Base-by-base conservation (phyloP, 371 early-diverging fungal genomes). In the Rhizopus microsporus region DNA sequence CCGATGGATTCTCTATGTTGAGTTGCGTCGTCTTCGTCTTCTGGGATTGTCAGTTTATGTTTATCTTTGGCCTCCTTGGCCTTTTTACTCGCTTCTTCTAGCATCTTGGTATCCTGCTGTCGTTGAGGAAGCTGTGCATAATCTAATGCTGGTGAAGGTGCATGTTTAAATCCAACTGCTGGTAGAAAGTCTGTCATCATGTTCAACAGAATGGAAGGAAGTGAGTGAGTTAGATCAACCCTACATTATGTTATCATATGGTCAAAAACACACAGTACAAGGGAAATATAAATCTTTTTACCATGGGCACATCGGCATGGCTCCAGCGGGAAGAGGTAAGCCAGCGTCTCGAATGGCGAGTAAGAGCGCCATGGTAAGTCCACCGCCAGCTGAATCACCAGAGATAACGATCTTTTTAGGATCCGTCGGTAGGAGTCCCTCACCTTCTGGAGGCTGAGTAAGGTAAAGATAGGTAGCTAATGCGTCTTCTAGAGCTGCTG, bases 301-400 rank as follows among this genome's bases (percentile, higher is more conserved):
- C 85, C 86, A 63, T 42, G 83, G 70, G 51, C 84, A 63, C 12
- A 78, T n/a, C 0, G 66, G 54, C 61, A 78, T 51, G 47, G 72
- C 71, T 17, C 82, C 84, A 16, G 68, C 82, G 3, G 84, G 84
- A 45, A 70, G 48, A 12, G 81, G 75, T 43, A 84, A 54, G 0
- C 72, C 69, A 12, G 77, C 75, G 64, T 84, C 82, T 54, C 74
- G 84, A 65, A 80, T 78, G 23, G 68, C 78, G 51, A 71, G 43
- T 46, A 84, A 67, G 39, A 75, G 74, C 17, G 68, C 80, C 70
- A 71, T 74, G 1, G 71, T 73, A 60, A 66, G 71, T 16, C 86
- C 84, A 10, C 90, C 89, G 10, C 93, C 93, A 0, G 93, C 93
- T 16, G 88, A 88, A 57, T 93, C 95, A 3, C 95, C 95, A 55